Evolutionary conservation across 108 stramenopile genomes (phyloP).

Genomic region (Skeletonema tropicum): DNA sequence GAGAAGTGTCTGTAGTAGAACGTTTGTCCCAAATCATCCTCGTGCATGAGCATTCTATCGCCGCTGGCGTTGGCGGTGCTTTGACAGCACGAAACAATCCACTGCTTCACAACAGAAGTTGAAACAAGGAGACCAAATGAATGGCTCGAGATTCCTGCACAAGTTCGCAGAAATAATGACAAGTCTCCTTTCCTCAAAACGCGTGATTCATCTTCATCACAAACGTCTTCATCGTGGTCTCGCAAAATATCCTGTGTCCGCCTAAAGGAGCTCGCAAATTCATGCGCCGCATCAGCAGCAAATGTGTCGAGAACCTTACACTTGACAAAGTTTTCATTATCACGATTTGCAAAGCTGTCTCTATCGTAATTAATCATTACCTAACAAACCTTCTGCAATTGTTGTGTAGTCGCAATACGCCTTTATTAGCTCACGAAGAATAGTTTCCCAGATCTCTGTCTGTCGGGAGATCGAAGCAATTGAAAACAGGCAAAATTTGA

Average conservation of each 20-base stretch:
- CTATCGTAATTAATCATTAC: constrained; percentile 16
- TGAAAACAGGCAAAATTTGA: constrained; percentile 38
- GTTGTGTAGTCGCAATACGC: constrained; percentile 62
- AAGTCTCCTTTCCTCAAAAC: constrained; percentile 27
- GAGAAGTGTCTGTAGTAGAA: constrained; percentile 57
- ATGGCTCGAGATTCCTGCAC: constrained; percentile 48
- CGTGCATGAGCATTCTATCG: constrained; percentile 16
- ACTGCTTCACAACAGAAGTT: constrained; percentile 43
- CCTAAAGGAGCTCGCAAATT: constrained; percentile 19
- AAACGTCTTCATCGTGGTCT: constrained; percentile 15
- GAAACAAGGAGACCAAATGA: constrained; percentile 34
- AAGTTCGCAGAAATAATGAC: constrained; percentile 50
- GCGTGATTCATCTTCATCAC: constrained; percentile 10
- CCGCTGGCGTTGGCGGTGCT: not conserved
- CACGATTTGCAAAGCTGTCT: not conserved
- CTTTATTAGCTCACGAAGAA: constrained; percentile 66
- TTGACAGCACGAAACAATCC: constrained; percentile 51
- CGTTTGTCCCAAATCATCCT: constrained; percentile 49
- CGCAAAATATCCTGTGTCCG: constrained; percentile 32
- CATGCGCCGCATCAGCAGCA: constrained; percentile 43
- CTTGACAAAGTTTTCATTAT: constrained; percentile 33
- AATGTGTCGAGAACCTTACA: constrained; percentile 60
- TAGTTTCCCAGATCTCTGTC: constrained; percentile 59
- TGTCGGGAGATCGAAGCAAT: constrained; percentile 36
- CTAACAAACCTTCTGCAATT: constrained; percentile 44